Evolutionary conservation across 2,329 filamentous ascomycete genomes (phyloP), one percentile per base, ranked within the genome.

Genomic region (Capronia coronata): DNA sequence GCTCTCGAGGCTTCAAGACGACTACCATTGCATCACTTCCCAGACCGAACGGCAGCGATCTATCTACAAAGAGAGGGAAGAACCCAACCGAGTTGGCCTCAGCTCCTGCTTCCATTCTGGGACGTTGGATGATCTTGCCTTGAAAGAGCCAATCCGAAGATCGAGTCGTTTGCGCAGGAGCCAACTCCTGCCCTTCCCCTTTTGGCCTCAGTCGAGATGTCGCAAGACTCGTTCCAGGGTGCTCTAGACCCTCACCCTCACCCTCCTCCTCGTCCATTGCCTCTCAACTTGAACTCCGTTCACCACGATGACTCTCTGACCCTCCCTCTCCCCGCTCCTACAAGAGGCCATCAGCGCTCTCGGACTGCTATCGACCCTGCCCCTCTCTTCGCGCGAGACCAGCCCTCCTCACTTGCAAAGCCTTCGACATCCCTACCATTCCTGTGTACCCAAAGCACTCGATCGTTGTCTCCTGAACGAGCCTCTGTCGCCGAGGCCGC

Each of bases 371-470:
- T 51, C 18, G 55, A 61, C 19, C 47, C 60, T 19, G 57, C 59
- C 14, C 57, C 55, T 7, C 38, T 60, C 2, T 48, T 55, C 25
- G 38, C 46, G 9, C 49, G 52, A 25, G 46, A 51, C 8, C 39
- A 45, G 11, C 58, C 58, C 14, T 37, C 42, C 19, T 60, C 57
- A n/a, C 59, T 57, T 2, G 55, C 57, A 13, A 45, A 55, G 40
- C 56, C 52, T 35, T 59, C 57, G 14, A 51, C 53, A n/a, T 58
- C 58, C 37, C 46, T 57, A 10, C 56, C 58, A 23, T 61, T 60
- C 29, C 29, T 57, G 8, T 51, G 46, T 6, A 49, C 55, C 35
- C 48, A 52, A 43, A 55, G 52, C 22, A 56, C 50, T 5, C 48
- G 55, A 8, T 56, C 57, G 8, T n/a, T 55, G n/a, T 59, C 58